These are phyloP conservation scores for Cladophialophora yegresii DNA, from an alignment of 2,329 filamentous ascomycete species.

Conservation along the genomic window DNA sequence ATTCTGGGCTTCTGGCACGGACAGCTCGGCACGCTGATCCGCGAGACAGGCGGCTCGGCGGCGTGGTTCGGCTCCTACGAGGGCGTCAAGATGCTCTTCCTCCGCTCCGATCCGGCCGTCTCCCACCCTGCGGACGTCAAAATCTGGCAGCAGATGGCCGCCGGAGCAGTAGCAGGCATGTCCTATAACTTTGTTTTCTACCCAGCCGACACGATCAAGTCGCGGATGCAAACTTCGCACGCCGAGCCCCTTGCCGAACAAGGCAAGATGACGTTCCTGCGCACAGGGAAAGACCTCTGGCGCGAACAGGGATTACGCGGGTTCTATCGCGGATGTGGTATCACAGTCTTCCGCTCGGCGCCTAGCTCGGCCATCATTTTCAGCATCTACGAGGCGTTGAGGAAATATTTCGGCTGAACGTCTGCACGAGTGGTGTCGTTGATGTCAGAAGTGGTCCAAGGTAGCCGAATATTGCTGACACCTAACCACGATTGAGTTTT, in stretches of 20 bases:
- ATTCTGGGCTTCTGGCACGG: conserved; percentile 90
- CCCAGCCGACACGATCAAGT: conserved; percentile 96
- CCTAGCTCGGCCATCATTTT: conserved; percentile 99
- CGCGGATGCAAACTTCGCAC: conserved; percentile 78
- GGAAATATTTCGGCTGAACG: conserved; percentile 59
- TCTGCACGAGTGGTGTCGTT: neutral
- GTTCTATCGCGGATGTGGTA: conserved; percentile 90
- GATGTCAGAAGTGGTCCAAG: neutral
- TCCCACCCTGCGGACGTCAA: conserved; percentile 54
- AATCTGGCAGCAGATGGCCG: conserved; percentile 81
- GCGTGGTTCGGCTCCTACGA: conserved; percentile 96
- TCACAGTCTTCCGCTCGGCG: conserved; percentile 82
- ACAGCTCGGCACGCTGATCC: conserved; percentile 87
- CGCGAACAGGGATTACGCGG: conserved; percentile 76
- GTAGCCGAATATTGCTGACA: neutral
- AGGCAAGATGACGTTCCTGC: conserved; percentile 64
- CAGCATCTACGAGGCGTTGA: conserved; percentile 86
- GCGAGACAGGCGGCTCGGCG: conserved; percentile 88
- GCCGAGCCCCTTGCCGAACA: conserved; percentile 10
- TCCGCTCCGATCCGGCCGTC: conserved; percentile 54
- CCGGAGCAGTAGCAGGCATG: conserved; percentile 85
- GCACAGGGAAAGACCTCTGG: conserved; percentile 72
- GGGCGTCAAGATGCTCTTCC: conserved; percentile 71
- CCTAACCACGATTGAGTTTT: too few species aligned
- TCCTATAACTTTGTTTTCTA: conserved; percentile 97